Evolutionary conservation across 352 stramenopile species (phyloP).

Genomic region (Phytopythium sindhum): DNA sequence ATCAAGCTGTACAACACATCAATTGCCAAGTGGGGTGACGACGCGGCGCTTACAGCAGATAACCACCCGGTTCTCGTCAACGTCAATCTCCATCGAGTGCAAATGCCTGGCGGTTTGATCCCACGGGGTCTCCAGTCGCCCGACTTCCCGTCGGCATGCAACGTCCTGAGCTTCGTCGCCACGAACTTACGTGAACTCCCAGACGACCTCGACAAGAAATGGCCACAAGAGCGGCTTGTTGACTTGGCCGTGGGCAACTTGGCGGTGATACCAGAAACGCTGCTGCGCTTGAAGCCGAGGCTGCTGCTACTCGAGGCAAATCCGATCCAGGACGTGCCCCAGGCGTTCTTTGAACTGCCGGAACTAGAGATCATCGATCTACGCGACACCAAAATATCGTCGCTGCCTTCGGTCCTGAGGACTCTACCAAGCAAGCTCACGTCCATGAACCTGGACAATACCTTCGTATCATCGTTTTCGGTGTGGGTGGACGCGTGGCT

Average conservation of each 20-base stretch:
- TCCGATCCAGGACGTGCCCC: not conserved
- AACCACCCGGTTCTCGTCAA: not conserved
- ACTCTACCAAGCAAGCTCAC: not conserved
- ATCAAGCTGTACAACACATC: constrained; percentile 4
- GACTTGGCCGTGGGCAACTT: not conserved
- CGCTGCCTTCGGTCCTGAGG: not conserved
- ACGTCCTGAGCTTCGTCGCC: not conserved
- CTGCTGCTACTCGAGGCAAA: not conserved
- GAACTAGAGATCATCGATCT: not conserved
- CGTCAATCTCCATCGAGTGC: not conserved
- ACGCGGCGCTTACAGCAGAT: not conserved
- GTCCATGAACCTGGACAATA: not conserved
- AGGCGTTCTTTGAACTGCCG: not conserved
- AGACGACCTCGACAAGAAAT: not conserved
- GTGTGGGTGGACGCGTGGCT: not conserved
- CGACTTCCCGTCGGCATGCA: not conserved
- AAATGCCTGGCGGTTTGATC: not conserved
- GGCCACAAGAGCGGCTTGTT: not conserved
- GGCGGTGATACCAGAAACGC: not conserved
- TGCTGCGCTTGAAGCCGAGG: not conserved
- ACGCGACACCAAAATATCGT: not conserved
- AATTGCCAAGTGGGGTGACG: not conserved
- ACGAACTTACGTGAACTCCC: not conserved
- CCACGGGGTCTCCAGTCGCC: not conserved
- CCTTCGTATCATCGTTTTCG: not conserved